Evolutionary conservation across 2,329 filamentous ascomycete species (phyloP).

Genomic region (Aphanoascus verrucosus): DNA sequence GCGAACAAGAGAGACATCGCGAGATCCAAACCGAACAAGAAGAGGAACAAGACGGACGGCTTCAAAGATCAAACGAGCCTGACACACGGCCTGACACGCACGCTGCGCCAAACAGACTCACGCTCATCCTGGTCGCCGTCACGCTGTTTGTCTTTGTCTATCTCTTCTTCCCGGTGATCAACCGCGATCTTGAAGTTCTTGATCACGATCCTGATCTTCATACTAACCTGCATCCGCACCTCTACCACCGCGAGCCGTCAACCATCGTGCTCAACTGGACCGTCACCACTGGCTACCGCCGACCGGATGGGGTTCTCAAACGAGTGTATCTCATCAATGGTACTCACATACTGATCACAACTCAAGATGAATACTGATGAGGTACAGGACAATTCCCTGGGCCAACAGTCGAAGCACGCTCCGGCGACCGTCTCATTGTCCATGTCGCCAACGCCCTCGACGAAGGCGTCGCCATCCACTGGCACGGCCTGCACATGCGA

Average conservation of each 20-base stretch:
- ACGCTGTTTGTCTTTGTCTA: background rate
- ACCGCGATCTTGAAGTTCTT: too few relatives aligned
- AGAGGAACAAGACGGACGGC: background rate
- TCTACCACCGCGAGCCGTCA: conserved; percentile 26
- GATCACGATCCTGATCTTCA: too few relatives aligned
- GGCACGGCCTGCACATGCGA: conserved; percentile 39
- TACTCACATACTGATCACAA: conserved; percentile 17
- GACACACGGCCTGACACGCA: too few relatives aligned
- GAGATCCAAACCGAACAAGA: background rate
- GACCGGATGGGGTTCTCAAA: conserved; percentile 44
- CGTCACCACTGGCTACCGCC: conserved; percentile 30
- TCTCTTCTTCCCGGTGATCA: too few relatives aligned
- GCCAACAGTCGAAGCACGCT: conserved; percentile 40
- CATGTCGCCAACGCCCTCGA: conserved; percentile 35
- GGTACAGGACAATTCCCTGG: conserved; percentile 39
- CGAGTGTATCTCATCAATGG: conserved; percentile 42
- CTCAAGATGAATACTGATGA: background rate
- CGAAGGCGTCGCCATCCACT: conserved; percentile 37
- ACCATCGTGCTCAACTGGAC: conserved; percentile 34
- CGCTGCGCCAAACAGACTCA: too few relatives aligned
- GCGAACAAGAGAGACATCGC: background rate
- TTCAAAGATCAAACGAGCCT: too few relatives aligned
- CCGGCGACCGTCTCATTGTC: conserved; percentile 38
- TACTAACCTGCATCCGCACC: conserved; percentile 34
- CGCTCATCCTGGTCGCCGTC: background rate